Percentiles rank a stretch among this genome's conserved stretches.
phyloP scores from a whole-genome alignment of 2,329 filamentous ascomycete species.

The Nothophoma quercina region DNA sequence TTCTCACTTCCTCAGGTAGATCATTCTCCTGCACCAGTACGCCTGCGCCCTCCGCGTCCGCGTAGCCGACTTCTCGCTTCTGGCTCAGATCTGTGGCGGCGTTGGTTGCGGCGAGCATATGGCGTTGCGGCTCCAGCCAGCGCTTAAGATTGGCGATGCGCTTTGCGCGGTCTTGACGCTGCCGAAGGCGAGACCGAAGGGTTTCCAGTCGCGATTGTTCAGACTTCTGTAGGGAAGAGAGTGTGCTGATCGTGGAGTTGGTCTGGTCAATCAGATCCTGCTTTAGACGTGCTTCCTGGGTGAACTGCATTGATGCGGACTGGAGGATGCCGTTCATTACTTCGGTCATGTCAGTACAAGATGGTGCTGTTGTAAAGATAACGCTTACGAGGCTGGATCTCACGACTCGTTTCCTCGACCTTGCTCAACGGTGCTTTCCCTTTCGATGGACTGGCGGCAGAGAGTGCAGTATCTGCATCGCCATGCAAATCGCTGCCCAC shows the following conservation, averaged over 20 bases:
- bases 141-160: constrained; percentile 80
- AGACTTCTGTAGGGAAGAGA: constrained; percentile 79
- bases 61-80: constrained; percentile 54
- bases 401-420: constrained; percentile 77
- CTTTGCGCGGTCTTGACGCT: constrained; percentile 69
- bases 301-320: constrained; percentile 80
- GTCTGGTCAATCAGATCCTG: constrained; percentile 83
- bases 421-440: constrained; percentile 51
- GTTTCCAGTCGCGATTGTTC: constrained; percentile 77
- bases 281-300: constrained; percentile 80
- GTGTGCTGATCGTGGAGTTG: constrained; percentile 80
- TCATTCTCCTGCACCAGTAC: constrained; percentile 38
- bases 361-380: not conserved
- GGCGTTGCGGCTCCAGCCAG: constrained; percentile 74
- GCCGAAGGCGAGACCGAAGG: constrained; percentile 70
- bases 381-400: constrained; percentile 78
- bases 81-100: constrained; percentile 52
- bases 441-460: constrained; percentile 50
- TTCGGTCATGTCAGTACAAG: constrained; percentile 12
- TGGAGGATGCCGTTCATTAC: constrained; percentile 84
- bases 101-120: constrained; percentile 57
- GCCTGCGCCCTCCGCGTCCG: constrained; percentile 51
- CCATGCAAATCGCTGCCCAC: constrained; percentile 73
- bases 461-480: constrained; percentile 37
- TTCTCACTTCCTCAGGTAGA: constrained; percentile 39